Conservation (phyloP, 345 rosid species). For the sweet orange (Citrus sinensis) region DNA sequence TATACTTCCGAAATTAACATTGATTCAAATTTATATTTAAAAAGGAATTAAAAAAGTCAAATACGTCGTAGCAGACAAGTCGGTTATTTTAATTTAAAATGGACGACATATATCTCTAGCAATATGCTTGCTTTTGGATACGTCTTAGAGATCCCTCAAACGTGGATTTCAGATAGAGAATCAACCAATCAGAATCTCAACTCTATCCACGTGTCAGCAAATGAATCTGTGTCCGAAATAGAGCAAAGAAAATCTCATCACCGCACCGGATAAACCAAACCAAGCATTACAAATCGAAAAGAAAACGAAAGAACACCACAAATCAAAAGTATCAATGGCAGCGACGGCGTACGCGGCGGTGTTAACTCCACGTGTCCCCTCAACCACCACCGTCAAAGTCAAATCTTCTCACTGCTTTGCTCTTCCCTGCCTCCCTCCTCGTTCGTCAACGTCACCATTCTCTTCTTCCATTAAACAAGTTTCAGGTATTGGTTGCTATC, state of each 20-base stretch:
- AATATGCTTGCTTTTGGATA: not conserved
- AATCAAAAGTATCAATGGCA: conserved; percentile 33
- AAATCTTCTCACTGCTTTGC: conserved; percentile 44
- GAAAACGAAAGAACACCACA: not conserved
- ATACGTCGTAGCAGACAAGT: too few species aligned
- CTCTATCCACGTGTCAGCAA: conserved; percentile 50
- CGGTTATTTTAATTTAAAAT: not conserved
- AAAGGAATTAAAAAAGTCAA: too few species aligned
- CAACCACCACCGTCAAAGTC: conserved; percentile 24
- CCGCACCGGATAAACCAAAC: conserved; percentile 17
- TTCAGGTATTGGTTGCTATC: conserved; percentile 37
- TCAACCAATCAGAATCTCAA: conserved; percentile 44
- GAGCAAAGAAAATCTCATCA: conserved; percentile 19
- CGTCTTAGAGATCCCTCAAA: not conserved
- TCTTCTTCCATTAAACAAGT: conserved; percentile 40
- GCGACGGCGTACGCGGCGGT: conserved; percentile 65
- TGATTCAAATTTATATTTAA: too few species aligned
- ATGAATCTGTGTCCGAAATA: conserved; percentile 20
- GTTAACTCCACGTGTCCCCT: conserved; percentile 38
- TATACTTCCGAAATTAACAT: too few species aligned
- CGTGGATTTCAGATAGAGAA: conserved; percentile 70
- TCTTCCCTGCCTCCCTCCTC: conserved; percentile 57
- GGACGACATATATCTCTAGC: not conserved
- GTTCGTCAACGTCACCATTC: conserved; percentile 40
- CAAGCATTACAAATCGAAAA: not conserved